Evolutionary conservation across 108 stramenopile species (phyloP).

Genomic region (Asterionellopsis glacialis): DNA sequence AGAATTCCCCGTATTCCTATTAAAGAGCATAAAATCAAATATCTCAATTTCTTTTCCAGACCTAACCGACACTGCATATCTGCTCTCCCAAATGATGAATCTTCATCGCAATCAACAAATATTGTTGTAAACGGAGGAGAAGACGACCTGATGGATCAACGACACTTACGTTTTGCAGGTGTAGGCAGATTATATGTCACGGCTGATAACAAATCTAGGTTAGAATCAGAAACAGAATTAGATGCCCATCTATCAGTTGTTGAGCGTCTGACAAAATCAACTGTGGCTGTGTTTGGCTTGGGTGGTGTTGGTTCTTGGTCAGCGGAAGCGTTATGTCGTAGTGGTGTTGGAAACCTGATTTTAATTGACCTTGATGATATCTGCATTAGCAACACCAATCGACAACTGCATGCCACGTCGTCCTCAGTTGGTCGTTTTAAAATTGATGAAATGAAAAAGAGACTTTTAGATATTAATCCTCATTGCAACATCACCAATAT

Average conservation of each 20-base stretch:
- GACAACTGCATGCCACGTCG: constrained; percentile 71
- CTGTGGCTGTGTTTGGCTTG: constrained; percentile 67
- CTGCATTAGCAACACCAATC: constrained; percentile 81
- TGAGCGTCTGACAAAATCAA: constrained; percentile 42
- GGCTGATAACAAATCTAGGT: not conserved
- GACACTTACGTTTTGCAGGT: constrained; percentile 27
- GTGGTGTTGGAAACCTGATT: constrained; percentile 69
- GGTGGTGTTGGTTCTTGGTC: constrained; percentile 87
- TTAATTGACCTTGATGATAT: constrained; percentile 82
- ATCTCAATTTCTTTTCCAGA: not conserved
- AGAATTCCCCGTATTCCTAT: too few species aligned
- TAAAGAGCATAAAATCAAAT: too few species aligned
- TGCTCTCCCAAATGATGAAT: not conserved
- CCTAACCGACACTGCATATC: not conserved
- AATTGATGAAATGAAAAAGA: constrained; percentile 61
- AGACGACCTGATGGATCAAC: constrained; percentile 3
- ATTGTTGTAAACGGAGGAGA: not conserved
- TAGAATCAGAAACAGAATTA: not conserved
- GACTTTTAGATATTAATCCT: constrained; percentile 71
- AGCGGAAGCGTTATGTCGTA: constrained; percentile 76
- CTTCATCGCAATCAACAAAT: too few species aligned
- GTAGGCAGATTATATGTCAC: constrained; percentile 29
- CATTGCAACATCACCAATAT: constrained; percentile 54
- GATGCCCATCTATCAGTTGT: constrained; percentile 14
- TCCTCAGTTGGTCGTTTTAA: constrained; percentile 67